Evolutionary conservation across 768 basidiomycete genomes (phyloP), one percentile per base, ranked within the genome.

Genomic region (Filobasidium wieringae): DNA sequence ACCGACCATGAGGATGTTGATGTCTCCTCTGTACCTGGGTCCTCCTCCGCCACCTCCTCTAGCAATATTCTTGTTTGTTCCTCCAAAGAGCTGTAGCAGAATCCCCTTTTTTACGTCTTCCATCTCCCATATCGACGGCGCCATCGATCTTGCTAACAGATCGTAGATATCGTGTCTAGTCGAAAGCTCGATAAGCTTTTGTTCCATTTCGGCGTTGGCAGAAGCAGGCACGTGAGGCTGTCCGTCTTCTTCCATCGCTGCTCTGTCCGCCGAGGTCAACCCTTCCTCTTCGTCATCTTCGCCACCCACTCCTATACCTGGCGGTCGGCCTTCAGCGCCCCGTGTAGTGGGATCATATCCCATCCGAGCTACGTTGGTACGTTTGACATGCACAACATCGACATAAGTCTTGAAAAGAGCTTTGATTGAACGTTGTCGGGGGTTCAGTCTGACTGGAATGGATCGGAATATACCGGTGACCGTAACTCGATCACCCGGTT

Each of bases 21-120:
- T 95, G 72, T 99, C 95, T 0, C 95, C 95, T 66, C 95, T 81
- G 71, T 95, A 99, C 70, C 93, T 79, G 6, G 95, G 93, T 1
- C 95, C 95, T 2, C 93, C 93, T 1, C 85, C 90, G 4, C 93
- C 93, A 9, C 93, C 92, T 53, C 95, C 95, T 55, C 84, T 79
- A 1, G 87, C 81, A 63, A 97, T 87, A 66, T 79, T 90, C 78
- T 99, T 99, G 74, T 96, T 97, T 33, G 95, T 96, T 0, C 95
- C 95, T 2, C 95, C 95, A 74, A 99, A 97, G 26, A 99, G 75
- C 73, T 97, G 93, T 31, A 99, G 76, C 58, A 99, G 71, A 53
- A 97, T 95, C 0, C 95, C 95, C 77, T 97, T 96, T 78, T 99
- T 99, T 59, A 97, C 90, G 69, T 99, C 95, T 26, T 97, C 92